Evolutionary conservation across 2,329 filamentous ascomycete species (phyloP).

Genomic region (Fusarium oligoseptatum): DNA sequence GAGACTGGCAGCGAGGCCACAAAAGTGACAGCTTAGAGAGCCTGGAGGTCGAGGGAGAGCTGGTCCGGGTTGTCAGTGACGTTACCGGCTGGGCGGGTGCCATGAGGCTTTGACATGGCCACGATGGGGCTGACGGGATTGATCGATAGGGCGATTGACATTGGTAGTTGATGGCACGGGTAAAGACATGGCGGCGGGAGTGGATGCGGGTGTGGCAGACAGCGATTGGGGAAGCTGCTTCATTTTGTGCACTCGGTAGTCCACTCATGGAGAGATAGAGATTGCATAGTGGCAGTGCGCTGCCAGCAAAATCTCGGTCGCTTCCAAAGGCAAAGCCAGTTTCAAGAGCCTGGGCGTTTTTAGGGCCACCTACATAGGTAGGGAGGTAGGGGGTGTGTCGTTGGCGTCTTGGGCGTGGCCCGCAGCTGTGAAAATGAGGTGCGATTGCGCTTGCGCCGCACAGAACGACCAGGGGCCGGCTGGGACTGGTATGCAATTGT

Average conservation of each 20-base stretch:
- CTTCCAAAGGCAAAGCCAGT: slow-evolving; percentile 30
- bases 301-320: slow-evolving; percentile 37
- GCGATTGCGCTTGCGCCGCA: slow-evolving; percentile 30
- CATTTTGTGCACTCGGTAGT: background rate
- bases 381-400: background rate
- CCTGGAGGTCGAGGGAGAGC: background rate
- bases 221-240: slow-evolving; percentile 11
- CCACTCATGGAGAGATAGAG: slow-evolving; percentile 11
- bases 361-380: background rate
- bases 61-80: slow-evolving; percentile 9
- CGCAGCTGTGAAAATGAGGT: background rate
- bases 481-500: background rate
- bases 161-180: slow-evolving; percentile 33
- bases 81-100: slow-evolving; percentile 24
- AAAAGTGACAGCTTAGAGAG: background rate
- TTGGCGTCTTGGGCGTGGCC: background rate
- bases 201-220: slow-evolving; percentile 38
- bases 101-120: slow-evolving; percentile 36
- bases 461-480: background rate
- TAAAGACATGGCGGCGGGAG: slow-evolving; percentile 28
- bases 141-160: slow-evolving; percentile 21
- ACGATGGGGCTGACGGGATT: slow-evolving; percentile 41
- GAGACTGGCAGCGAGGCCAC: background rate
- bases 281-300: slow-evolving; percentile 36
- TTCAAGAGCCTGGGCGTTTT: slow-evolving; percentile 10